Evolutionary conservation across 169 alveolate species (phyloP).

Genomic region (Miamiensis avidus): DNA sequence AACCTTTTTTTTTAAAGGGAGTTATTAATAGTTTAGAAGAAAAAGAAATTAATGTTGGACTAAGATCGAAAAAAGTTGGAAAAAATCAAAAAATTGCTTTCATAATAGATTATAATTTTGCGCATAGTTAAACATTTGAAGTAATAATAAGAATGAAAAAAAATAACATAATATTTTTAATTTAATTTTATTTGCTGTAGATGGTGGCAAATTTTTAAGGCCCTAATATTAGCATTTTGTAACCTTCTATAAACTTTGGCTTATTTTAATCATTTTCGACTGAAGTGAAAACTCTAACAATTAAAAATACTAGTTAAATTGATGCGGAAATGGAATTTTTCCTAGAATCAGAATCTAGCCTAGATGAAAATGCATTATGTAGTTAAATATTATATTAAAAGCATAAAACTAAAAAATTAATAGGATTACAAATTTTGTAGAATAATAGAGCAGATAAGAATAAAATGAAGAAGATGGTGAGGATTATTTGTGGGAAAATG

Average conservation of each 20-base stretch:
- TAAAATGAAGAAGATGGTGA: not conserved
- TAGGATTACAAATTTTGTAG: no score
- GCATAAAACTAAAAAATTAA: no score
- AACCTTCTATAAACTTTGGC: constrained; percentile 75
- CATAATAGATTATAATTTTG: constrained; percentile 36
- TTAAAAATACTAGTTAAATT: constrained; percentile 69
- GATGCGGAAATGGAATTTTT: constrained; percentile 47
- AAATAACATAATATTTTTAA: not conserved
- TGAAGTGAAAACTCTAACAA: constrained; percentile 44
- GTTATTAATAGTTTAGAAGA: not conserved
- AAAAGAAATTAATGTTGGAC: constrained; percentile 18
- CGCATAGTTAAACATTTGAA: constrained; percentile 19
- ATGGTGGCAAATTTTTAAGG: constrained; percentile 69
- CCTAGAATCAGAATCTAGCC: constrained; percentile 22
- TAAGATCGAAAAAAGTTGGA: constrained; percentile 11
- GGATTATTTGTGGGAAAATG: not conserved
- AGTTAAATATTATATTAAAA: no score
- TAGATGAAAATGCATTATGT: constrained; percentile 19
- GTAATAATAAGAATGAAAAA: not conserved
- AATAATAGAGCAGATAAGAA: not conserved
- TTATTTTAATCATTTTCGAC: constrained; percentile 57
- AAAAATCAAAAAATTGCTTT: constrained; percentile 10
- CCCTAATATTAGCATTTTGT: constrained; percentile 62
- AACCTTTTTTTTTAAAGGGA: not conserved
- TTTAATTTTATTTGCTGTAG: constrained; percentile 13